A percentile compares a stretch with the other conserved stretches of the same genome.
Evolutionary conservation across 2,329 filamentous ascomycete species (phyloP).

Genomic region (Sclerotinia glacialis): DNA sequence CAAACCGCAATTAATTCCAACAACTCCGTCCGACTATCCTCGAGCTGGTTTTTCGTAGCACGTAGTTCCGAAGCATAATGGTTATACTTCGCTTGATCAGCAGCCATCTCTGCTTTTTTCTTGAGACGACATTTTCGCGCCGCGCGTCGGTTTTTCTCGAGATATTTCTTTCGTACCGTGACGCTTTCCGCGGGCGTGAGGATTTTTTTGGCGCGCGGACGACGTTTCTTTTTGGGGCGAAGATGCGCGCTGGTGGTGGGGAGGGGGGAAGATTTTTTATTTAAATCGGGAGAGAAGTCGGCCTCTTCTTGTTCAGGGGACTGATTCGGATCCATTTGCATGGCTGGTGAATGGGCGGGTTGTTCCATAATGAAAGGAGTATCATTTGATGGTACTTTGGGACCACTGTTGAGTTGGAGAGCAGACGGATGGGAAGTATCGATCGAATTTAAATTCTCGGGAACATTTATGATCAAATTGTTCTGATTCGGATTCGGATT

Average conservation of each 20-base stretch:
- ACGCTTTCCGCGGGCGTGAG: background rate
- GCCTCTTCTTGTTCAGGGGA: background rate
- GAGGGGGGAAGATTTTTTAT: background rate
- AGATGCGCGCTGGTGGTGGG: background rate
- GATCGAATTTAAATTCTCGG: background rate
- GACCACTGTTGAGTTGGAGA: too few relatives aligned
- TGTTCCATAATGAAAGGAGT: background rate
- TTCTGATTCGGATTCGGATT: background rate
- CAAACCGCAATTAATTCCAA: conserved; percentile 2
- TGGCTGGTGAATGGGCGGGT: background rate
- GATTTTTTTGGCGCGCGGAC: background rate
- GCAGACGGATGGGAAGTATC: background rate
- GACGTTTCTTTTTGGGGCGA: conserved; percentile 2
- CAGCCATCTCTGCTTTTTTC: conserved; percentile 3
- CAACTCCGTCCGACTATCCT: background rate
- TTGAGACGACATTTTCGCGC: conserved; percentile 13
- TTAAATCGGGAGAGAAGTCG: background rate
- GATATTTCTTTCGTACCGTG: background rate
- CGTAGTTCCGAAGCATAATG: background rate
- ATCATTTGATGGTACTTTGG: background rate
- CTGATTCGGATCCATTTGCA: background rate
- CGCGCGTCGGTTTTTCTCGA: conserved; percentile 7
- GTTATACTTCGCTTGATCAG: background rate
- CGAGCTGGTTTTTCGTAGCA: background rate
- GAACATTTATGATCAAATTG: background rate